These are phyloP conservation scores for Lathyrus aphaca DNA, from an alignment of 306 rosid genomes.

Conservation along the genomic window DNA sequence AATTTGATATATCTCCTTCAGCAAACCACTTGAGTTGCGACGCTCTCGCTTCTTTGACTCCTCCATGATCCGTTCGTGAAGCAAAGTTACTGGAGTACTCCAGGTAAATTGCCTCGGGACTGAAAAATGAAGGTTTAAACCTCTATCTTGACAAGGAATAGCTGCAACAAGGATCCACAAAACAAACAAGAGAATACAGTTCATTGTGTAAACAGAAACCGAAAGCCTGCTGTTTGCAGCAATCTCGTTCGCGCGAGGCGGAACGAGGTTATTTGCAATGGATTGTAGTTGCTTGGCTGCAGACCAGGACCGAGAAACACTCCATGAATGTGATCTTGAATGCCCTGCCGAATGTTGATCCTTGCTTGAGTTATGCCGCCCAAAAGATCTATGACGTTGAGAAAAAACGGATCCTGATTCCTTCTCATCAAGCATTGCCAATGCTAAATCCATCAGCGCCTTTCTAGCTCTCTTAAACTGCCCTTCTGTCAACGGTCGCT, in stretches of 20 bases:
- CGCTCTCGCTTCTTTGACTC: slow-evolving; percentile 85
- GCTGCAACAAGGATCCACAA: slow-evolving; percentile 88
- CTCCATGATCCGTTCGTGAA: slow-evolving; percentile 74
- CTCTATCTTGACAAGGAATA: slow-evolving; percentile 89
- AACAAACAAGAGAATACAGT: slow-evolving; percentile 68
- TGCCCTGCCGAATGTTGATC: slow-evolving; percentile 62
- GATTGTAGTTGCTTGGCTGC: slow-evolving; percentile 90
- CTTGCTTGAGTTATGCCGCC: slow-evolving; percentile 66
- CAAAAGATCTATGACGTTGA: slow-evolving; percentile 74
- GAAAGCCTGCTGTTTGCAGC: slow-evolving; percentile 71
- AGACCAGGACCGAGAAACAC: slow-evolving; percentile 89
- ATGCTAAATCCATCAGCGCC: slow-evolving; percentile 77
- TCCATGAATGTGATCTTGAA: slow-evolving; percentile 96
- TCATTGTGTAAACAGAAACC: slow-evolving; percentile 71
- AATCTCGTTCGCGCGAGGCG: slow-evolving; percentile 74
- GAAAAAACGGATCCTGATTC: slow-evolving; percentile 67
- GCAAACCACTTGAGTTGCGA: slow-evolving; percentile 65
- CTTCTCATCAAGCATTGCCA: slow-evolving; percentile 71
- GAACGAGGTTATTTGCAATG: slow-evolving; percentile 68
- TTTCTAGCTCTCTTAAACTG: slow-evolving; percentile 82
- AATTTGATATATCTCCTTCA: slow-evolving; percentile 84
- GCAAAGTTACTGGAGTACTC: slow-evolving; percentile 58
- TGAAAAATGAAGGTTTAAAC: slow-evolving; percentile 70
- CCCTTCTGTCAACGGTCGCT: slow-evolving; percentile 73
- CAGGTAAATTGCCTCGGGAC: slow-evolving; percentile 70